These are phyloP conservation scores for Rhodamnia argentea DNA, from an alignment of 345 rosid species.

Conservation along the genomic window DNA sequence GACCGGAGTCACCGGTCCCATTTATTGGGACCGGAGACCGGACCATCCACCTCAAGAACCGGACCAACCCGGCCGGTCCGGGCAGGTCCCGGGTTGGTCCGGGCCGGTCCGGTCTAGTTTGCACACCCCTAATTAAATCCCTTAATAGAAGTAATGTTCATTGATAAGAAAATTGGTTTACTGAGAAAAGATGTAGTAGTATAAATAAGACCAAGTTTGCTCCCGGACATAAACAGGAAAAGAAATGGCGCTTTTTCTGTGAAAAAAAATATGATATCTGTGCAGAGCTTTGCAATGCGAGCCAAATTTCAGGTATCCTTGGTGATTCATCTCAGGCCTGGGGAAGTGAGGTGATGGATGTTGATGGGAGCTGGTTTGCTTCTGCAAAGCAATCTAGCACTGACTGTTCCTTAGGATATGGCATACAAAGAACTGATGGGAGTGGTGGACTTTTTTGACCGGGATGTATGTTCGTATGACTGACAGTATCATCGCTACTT, in stretches of 20 bases:
- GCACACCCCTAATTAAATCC: too few species aligned
- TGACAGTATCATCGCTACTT: slow-evolving; percentile 2
- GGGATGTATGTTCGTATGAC: slow-evolving; percentile 9
- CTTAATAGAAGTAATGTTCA: slow-evolving; percentile 64
- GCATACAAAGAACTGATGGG: slow-evolving; percentile 7
- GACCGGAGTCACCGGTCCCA: too few species aligned
- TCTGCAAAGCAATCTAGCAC: slow-evolving; percentile 24
- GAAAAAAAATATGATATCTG: slow-evolving; percentile 4
- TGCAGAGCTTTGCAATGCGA: slow-evolving; percentile 5
- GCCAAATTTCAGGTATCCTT: slow-evolving; percentile 4
- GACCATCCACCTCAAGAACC: too few species aligned
- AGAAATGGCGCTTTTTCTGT: slow-evolving; percentile 10
- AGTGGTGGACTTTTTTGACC: slow-evolving; percentile 3
- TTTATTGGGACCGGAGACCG: too few species aligned
- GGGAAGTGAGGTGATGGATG: slow-evolving; percentile 31
- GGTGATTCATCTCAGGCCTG: slow-evolving; percentile 18
- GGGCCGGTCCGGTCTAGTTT: too few species aligned
- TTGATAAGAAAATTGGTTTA: slow-evolving; percentile 61
- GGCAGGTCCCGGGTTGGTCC: too few species aligned
- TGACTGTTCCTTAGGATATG: slow-evolving; percentile 17
- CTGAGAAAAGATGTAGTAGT: slow-evolving; percentile 69
- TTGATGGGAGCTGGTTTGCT: slow-evolving; percentile 21
- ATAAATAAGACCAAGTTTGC: slow-evolving; percentile 38
- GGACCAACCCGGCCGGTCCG: too few species aligned
- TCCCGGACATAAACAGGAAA: slow-evolving; percentile 10